A percentile compares a stretch with the other conserved stretches of the same genome.
These are phyloP conservation scores for Auxenochlorella pyrenoidosa DNA, from an alignment of 139 green algal species.

Conservation along the genomic window DNA sequence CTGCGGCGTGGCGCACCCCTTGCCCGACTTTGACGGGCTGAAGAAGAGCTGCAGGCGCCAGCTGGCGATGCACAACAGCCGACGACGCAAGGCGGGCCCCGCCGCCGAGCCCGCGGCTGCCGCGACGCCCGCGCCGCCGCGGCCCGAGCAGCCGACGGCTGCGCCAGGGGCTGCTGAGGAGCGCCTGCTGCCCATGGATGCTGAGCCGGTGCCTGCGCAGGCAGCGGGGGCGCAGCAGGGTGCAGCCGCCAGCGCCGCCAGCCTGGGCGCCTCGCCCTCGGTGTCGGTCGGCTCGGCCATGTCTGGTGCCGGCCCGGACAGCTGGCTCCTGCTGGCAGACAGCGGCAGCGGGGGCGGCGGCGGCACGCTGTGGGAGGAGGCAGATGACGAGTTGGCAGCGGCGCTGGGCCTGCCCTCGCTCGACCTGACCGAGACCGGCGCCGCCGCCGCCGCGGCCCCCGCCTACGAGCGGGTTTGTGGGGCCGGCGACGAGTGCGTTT, in stretches of 20 bases:
- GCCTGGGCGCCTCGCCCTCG: not conserved
- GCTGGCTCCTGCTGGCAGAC: slow-evolving; percentile 4
- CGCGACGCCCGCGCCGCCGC: not conserved
- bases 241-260: not conserved
- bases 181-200: not conserved
- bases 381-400: not conserved
- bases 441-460: not conserved
- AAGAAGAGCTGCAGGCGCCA: slow-evolving; percentile 77
- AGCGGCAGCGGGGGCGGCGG: not conserved
- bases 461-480: slow-evolving; percentile 8
- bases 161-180: not conserved
- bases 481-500: slow-evolving; percentile 11
- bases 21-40: slow-evolving; percentile 86
- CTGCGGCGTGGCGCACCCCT: slow-evolving; percentile 87
- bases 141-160: not conserved
- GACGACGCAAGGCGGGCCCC: slow-evolving; percentile 37
- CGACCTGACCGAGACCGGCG: not conserved
- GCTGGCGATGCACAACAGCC: slow-evolving; percentile 70
- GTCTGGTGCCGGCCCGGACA: not conserved
- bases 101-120: not conserved
- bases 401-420: not conserved
- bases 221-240: not conserved
- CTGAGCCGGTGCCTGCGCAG: not conserved
- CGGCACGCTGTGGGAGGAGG: not conserved
- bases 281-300: not conserved